Evolutionary conservation across 139 green algal genomes (phyloP).

Genomic region (Nannochloris sp.): DNA sequence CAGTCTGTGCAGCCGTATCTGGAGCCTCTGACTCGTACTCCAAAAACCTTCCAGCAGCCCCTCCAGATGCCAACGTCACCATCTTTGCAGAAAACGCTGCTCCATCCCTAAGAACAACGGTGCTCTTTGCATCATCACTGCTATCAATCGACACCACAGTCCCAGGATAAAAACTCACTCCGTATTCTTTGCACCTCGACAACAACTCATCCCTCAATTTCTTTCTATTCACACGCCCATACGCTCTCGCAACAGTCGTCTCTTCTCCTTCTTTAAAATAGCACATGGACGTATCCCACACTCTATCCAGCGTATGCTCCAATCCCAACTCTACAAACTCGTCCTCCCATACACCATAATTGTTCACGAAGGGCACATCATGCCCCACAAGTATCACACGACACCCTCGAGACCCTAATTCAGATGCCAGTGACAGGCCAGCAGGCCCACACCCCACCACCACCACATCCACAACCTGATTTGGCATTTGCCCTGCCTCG

Average conservation of each 20-base stretch:
- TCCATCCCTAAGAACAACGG: conserved; percentile 3
- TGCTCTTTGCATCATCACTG: not conserved
- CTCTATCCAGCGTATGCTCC: conserved; percentile 62
- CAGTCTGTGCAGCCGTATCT: conserved; percentile 78
- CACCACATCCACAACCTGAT: conserved; percentile 42
- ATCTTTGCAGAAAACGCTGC: conserved; percentile 10
- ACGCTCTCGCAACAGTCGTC: conserved; percentile 71
- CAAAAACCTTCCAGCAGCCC: conserved; percentile 68
- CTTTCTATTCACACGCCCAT: conserved; percentile 64
- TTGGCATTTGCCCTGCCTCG: conserved; percentile 11
- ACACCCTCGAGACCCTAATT: conserved; percentile 69
- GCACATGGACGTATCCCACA: conserved; percentile 60
- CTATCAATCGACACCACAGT: conserved; percentile 47
- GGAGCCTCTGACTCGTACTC: conserved; percentile 39
- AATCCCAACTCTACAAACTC: conserved; percentile 91
- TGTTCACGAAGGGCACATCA: conserved; percentile 66
- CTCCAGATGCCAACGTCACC: conserved; percentile 72
- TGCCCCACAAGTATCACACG: conserved; percentile 59
- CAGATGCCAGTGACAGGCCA: conserved; percentile 75
- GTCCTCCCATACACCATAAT: conserved; percentile 98
- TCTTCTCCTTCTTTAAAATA: conserved; percentile 61
- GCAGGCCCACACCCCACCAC: conserved; percentile 86
- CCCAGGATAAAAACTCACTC: conserved; percentile 55
- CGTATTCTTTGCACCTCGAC: conserved; percentile 15
- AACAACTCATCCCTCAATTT: conserved; percentile 56